phyloP scores from a whole-genome alignment of 495 filamentous ascomycete species.

The Daldinia vernicosa region DNA sequence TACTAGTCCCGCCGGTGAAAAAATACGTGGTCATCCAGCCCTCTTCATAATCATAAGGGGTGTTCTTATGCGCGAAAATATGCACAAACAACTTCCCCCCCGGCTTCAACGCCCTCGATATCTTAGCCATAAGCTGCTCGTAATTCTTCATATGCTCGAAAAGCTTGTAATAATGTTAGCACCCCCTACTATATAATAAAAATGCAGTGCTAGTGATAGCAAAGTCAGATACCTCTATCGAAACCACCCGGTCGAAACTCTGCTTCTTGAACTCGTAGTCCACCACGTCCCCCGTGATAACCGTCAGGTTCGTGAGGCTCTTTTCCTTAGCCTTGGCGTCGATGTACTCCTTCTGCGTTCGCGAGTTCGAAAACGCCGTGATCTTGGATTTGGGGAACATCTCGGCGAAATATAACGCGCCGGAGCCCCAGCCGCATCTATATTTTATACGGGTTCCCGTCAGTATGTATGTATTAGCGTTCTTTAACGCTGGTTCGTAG shows the following conservation, averaged over 20 bases:
- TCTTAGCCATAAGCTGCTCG: constrained; percentile 68
- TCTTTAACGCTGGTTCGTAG: neutral
- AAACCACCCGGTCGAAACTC: constrained; percentile 67
- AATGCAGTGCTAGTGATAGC: neutral
- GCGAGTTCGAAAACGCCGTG: constrained; percentile 71
- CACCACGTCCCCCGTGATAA: constrained; percentile 69
- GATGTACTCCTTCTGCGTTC: constrained; percentile 70
- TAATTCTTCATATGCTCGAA: constrained; percentile 83
- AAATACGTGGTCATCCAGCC: constrained; percentile 79
- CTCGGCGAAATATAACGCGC: constrained; percentile 67
- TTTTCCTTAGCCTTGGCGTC: constrained; percentile 62
- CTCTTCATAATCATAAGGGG: constrained; percentile 71
- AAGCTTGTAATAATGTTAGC: constrained; percentile 47
- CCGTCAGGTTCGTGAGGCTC: constrained; percentile 63
- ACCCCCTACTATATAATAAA: neutral
- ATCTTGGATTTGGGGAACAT: constrained; percentile 65
- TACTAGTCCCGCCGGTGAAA: constrained; percentile 71
- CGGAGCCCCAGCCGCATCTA: constrained; percentile 74
- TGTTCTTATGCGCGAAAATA: constrained; percentile 66
- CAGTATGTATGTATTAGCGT: constrained; percentile 22
- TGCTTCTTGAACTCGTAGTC: constrained; percentile 65
- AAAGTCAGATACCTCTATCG: constrained; percentile 59
- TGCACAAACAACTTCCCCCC: constrained; percentile 72
- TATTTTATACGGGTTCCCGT: neutral
- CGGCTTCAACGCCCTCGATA: constrained; percentile 62